Evolutionary conservation across 495 filamentous ascomycete genomes (phyloP).

Genomic region (Talaromyces stipitatus): DNA sequence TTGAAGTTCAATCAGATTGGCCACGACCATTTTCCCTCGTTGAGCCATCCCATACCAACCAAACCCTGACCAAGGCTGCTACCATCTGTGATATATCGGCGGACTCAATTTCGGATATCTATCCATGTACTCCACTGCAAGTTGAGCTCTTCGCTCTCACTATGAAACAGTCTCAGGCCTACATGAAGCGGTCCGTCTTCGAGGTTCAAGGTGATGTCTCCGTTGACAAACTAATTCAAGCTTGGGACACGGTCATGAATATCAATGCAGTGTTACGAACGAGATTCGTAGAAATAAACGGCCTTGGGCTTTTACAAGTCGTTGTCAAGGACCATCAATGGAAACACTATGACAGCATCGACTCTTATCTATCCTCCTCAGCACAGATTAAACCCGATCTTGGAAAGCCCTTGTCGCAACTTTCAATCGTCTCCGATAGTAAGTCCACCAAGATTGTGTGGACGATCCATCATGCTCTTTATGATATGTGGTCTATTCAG

Average conservation of each 20-base stretch:
- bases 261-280: slow-evolving; percentile 28
- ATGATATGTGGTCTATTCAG: slow-evolving; percentile 12
- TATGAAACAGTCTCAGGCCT: slow-evolving; percentile 10
- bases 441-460: not conserved
- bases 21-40: not conserved
- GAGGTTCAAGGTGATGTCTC: slow-evolving; percentile 16
- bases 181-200: slow-evolving; percentile 21
- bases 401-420: not conserved
- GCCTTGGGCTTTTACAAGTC: not conserved
- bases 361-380: not conserved
- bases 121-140: slow-evolving; percentile 48
- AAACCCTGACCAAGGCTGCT: not conserved
- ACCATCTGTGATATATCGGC: not conserved
- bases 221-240: slow-evolving; percentile 19
- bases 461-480: slow-evolving; percentile 14
- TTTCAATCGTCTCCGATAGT: not conserved
- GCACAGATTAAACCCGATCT: not conserved
- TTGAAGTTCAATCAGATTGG: not conserved
- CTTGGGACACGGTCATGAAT: slow-evolving; percentile 27
- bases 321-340: not conserved
- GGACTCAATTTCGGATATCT: not conserved
- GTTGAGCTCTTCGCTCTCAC: slow-evolving; percentile 40
- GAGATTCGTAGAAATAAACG: slow-evolving; percentile 19
- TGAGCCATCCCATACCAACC: no score
- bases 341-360: no score